Evolutionary conservation across 768 basidiomycete species (phyloP), one percentile per base, ranked within the genome.

Genomic region (Collybiopsis luxurians): DNA sequence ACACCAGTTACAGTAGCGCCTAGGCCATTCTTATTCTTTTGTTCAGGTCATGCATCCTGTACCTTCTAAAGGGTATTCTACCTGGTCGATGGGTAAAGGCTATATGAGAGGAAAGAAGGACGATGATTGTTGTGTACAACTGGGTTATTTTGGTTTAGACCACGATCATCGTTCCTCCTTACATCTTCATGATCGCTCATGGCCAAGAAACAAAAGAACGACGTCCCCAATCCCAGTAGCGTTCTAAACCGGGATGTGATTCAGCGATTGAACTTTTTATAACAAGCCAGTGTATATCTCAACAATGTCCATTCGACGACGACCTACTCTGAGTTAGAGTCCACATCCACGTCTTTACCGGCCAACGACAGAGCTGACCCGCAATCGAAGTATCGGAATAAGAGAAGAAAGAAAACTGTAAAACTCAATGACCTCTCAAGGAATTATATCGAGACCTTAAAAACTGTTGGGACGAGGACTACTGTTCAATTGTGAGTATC

Each of bases 231-330:
- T 57, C 75, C 83, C 2, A 79, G 75, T 67, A 80, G 70, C 58
- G 77, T 88, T 30, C 63, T 77, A 10, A 90, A 92, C 67, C 76
- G 84, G 27, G 92, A 94, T 65, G 82, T 89, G 46, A 79, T 92
- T 21, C 92, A 94, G 69, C 80, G 92, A 27, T 79, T 94, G 59
- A 93, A 89, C 71, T 94, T 90, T 68, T 79, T 94, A 34, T 92
- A 90, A 65, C 92, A 93, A 71, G 88, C 90, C 34, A 86, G 87
- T 63, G 76, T 81, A 12, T 86, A 85, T 59, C 73, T 91, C 19
- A 77, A 73, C 53, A 73, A 72, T 11, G 68, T 79, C 47, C 61
- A 68, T 36, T 59, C 67, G 19, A 40, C 63, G 39, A 34, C 60
- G 45, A 6, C 31, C 13, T 13, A 34, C 6, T 17, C 17, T 42